Percentiles rank a stretch among this genome's conserved stretches.
Conservation (phyloP, 148 eudicot genomes). For the Selenicereus undatus region DNA sequence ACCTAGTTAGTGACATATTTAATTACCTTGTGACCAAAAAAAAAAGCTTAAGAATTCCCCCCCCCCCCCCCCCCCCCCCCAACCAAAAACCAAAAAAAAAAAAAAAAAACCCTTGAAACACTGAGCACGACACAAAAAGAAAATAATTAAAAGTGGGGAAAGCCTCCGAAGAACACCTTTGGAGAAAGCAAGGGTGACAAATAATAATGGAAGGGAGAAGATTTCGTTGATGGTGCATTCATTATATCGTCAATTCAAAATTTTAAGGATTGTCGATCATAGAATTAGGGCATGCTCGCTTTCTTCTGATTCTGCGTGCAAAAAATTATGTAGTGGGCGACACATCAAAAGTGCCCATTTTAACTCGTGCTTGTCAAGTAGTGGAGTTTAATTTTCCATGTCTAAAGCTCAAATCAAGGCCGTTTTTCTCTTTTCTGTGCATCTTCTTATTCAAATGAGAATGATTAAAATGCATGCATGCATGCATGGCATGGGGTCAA, state of each 20-base stretch:
- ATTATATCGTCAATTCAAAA: neutral
- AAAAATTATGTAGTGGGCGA: conserved; percentile 21
- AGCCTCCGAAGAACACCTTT: too few relatives aligned
- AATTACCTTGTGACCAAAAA: too few relatives aligned
- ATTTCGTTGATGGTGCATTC: neutral
- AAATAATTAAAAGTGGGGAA: too few relatives aligned
- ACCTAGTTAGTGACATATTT: too few relatives aligned
- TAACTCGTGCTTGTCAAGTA: neutral
- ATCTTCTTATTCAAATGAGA: conserved; percentile 5
- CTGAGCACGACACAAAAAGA: too few relatives aligned
- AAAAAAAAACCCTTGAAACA: too few relatives aligned
- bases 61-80: too few relatives aligned
- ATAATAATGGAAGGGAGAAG: neutral
- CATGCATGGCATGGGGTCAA: conserved; percentile 3
- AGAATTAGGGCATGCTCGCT: conserved; percentile 1
- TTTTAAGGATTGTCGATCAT: neutral
- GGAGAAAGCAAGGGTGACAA: neutral
- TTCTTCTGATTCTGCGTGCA: conserved; percentile 6
- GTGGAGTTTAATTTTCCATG: neutral
- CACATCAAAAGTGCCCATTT: conserved; percentile 26
- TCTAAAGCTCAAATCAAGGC: conserved; percentile 16
- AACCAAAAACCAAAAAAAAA: too few relatives aligned
- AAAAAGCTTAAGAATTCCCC: too few relatives aligned
- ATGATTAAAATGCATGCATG: neutral
- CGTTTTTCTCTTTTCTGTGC: conserved; percentile 1